Conservation (phyloP, 495 filamentous ascomycete species). For the Penicillium steckii region DNA sequence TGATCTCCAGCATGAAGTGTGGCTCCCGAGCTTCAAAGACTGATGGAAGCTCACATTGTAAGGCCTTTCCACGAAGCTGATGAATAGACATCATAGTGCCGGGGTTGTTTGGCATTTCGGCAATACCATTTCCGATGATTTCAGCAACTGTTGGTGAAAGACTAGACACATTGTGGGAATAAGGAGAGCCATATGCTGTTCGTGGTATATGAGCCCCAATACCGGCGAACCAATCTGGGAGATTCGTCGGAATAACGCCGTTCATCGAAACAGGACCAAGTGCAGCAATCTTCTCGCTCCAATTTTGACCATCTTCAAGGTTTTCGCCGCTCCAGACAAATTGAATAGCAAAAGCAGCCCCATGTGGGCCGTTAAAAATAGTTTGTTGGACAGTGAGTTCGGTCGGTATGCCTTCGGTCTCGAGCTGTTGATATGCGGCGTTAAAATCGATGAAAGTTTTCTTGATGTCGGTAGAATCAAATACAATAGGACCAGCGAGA, state of each 20-base stretch:
- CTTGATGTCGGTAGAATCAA: slow-evolving; percentile 25
- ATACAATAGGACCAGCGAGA: slow-evolving; percentile 33
- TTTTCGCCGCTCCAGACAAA: slow-evolving; percentile 34
- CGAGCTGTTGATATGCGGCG: slow-evolving; percentile 17
- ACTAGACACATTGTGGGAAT: slow-evolving; percentile 20
- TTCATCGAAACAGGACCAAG: slow-evolving; percentile 26
- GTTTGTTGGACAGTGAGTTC: slow-evolving; percentile 29
- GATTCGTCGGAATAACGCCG: slow-evolving; percentile 26
- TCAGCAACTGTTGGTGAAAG: slow-evolving; percentile 21
- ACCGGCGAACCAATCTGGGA: slow-evolving; percentile 17
- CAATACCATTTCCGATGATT: slow-evolving; percentile 19
- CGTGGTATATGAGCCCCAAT: slow-evolving; percentile 16
- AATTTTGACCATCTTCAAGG: slow-evolving; percentile 23
- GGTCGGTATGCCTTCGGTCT: slow-evolving; percentile 18
- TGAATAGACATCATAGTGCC: slow-evolving; percentile 31
- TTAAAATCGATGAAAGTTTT: slow-evolving; percentile 23
- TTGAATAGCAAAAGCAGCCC: slow-evolving; percentile 17
- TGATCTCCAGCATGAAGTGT: slow-evolving; percentile 41
- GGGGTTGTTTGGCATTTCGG: slow-evolving; percentile 23
- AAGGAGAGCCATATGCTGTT: slow-evolving; percentile 18
- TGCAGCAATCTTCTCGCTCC: slow-evolving; percentile 26
- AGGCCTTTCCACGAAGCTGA: slow-evolving; percentile 25
- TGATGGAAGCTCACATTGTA: slow-evolving; percentile 9
- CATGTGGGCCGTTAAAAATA: slow-evolving; percentile 21
- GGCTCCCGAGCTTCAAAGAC: slow-evolving; percentile 32